Conservation (phyloP, 164 flowering plant genomes). For the Nymphaea thermarum region DNA sequence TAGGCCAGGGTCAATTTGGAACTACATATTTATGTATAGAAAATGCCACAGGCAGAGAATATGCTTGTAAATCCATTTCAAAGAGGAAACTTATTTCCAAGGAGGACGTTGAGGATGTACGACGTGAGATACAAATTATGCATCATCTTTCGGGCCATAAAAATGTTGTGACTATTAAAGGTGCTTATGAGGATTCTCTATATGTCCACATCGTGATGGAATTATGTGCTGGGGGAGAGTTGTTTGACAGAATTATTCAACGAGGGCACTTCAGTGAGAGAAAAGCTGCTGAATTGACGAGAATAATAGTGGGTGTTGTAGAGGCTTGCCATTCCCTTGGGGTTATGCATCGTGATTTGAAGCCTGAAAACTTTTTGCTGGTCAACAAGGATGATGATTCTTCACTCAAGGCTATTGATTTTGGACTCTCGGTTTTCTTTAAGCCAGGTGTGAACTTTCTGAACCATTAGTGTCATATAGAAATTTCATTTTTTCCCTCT, state of each 20-base stretch:
- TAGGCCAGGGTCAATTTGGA: slow-evolving; percentile 95
- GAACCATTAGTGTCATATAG: neutral
- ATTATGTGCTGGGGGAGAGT: slow-evolving; percentile 71
- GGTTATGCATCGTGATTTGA: slow-evolving; percentile 85
- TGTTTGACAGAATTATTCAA: slow-evolving; percentile 82
- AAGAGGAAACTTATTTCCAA: slow-evolving; percentile 79
- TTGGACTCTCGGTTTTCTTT: slow-evolving; percentile 88
- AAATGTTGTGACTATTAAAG: slow-evolving; percentile 72
- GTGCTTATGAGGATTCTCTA: slow-evolving; percentile 69
- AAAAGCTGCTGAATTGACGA: slow-evolving; percentile 82
- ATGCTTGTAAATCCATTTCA: slow-evolving; percentile 78
- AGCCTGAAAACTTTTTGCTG: slow-evolving; percentile 82
- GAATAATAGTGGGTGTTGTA: slow-evolving; percentile 77
- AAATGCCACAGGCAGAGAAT: slow-evolving; percentile 45
- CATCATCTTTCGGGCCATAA: slow-evolving; percentile 87
- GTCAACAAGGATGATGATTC: slow-evolving; percentile 83
- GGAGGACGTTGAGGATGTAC: slow-evolving; percentile 83
- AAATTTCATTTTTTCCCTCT: too few relatives aligned
- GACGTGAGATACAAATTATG: slow-evolving; percentile 94
- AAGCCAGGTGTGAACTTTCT: slow-evolving; percentile 50
- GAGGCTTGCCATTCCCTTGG: slow-evolving; percentile 91
- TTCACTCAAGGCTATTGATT: slow-evolving; percentile 89
- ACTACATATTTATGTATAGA: slow-evolving; percentile 73
- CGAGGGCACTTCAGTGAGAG: slow-evolving; percentile 83
- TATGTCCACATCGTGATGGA: slow-evolving; percentile 90